A percentile compares a stretch with the other conserved stretches of the same genome.
Evolutionary conservation across 2,329 filamentous ascomycete genomes (phyloP).

Genomic region (Alternaria postmessia): DNA sequence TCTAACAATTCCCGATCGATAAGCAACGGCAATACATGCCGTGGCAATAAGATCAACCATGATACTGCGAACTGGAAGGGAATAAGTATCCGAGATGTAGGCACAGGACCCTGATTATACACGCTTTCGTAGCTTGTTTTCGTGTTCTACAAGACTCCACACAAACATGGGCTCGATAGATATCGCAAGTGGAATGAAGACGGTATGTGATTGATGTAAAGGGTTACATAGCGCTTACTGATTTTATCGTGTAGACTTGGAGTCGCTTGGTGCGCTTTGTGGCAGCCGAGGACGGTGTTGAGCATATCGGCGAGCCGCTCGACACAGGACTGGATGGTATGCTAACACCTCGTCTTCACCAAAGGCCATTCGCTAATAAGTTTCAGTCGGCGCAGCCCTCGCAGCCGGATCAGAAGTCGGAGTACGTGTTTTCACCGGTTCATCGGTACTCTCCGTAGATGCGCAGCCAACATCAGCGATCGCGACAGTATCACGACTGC

Average conservation of each 20-base stretch:
- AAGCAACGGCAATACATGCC: background rate
- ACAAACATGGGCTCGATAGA: slow-evolving; percentile 7
- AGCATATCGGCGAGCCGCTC: slow-evolving; percentile 25
- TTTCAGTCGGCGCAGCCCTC: slow-evolving; percentile 14
- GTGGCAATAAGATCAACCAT: background rate
- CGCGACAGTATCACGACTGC: slow-evolving; percentile 20
- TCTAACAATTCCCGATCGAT: slow-evolving; percentile 4
- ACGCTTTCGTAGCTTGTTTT: background rate
- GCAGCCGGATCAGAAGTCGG: slow-evolving; percentile 11
- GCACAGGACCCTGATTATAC: background rate
- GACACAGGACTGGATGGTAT: slow-evolving; percentile 23
- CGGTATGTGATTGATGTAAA: background rate
- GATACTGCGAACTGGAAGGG: background rate
- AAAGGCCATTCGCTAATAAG: background rate
- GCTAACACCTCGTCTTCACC: background rate
- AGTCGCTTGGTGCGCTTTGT: slow-evolving; percentile 25
- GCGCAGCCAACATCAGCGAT: slow-evolving; percentile 13
- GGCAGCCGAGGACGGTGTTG: slow-evolving; percentile 21
- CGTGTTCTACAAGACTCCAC: background rate
- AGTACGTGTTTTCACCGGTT: slow-evolving; percentile 20
- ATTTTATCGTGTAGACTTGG: slow-evolving; percentile 10
- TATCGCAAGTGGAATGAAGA: slow-evolving; percentile 1
- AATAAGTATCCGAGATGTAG: background rate
- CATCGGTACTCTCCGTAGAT: slow-evolving; percentile 12
- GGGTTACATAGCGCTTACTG: background rate